A percentile compares a stretch with the other conserved stretches of the same genome.
These are phyloP conservation scores for Afroboletus lepidellus DNA, from an alignment of 1,284 basidiomycete genomes.

Conservation along the genomic window DNA sequence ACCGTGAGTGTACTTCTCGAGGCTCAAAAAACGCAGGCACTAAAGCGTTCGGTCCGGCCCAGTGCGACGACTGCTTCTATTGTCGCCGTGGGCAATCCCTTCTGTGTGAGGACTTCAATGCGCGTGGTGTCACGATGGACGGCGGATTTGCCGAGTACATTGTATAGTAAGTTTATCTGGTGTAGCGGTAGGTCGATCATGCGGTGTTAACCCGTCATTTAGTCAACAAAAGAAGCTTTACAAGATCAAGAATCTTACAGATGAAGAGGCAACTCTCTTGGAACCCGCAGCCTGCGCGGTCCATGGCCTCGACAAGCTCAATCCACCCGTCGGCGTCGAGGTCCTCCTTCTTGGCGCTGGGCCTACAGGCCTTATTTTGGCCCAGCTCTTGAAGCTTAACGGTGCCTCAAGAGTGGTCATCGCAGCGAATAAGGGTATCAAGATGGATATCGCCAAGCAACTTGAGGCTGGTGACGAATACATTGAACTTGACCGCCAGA, in stretches of 20 bases:
- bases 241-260: constrained; percentile 82
- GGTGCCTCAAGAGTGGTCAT: constrained; percentile 75
- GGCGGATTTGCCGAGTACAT: constrained; percentile 90
- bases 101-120: constrained; percentile 78
- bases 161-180: constrained; percentile 54
- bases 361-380: constrained; percentile 80
- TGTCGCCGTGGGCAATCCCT: constrained; percentile 74
- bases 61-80: constrained; percentile 83
- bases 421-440: constrained; percentile 83
- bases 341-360: constrained; percentile 78
- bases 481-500: constrained; percentile 74
- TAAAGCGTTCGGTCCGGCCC: constrained; percentile 1
- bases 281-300: constrained; percentile 88
- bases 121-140: constrained; percentile 70
- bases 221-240: constrained; percentile 73
- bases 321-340: constrained; percentile 73
- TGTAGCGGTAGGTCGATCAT: background rate
- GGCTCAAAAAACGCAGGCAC: background rate
- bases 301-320: constrained; percentile 84
- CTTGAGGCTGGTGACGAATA: constrained; percentile 79
- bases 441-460: constrained; percentile 78
- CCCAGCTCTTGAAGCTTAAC: constrained; percentile 82
- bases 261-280: constrained; percentile 84
- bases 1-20: constrained; percentile 41
- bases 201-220: background rate